phyloP scores from a whole-genome alignment of 2,329 filamentous ascomycete genomes.

The Colletotrichum horii region DNA sequence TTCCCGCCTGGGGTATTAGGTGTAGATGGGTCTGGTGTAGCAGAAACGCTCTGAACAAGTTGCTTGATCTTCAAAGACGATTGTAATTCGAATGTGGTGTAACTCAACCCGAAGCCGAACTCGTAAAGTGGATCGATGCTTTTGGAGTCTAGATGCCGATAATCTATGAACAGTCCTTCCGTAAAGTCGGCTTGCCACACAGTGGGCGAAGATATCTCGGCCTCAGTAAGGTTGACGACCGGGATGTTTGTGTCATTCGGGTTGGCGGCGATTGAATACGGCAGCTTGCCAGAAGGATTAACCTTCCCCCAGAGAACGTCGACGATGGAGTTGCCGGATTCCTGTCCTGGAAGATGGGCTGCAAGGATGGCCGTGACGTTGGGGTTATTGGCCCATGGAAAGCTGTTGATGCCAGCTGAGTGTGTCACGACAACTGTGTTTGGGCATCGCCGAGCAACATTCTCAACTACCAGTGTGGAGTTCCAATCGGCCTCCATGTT shows the following conservation, averaged over 20 bases:
- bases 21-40: constrained; percentile 40
- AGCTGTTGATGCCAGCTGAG: constrained; percentile 62
- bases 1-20: constrained; percentile 46
- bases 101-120: constrained; percentile 73
- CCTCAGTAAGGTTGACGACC: constrained; percentile 56
- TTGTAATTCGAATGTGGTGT: constrained; percentile 63
- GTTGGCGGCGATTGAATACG: constrained; percentile 56
- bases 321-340: constrained; percentile 76
- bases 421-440: constrained; percentile 70
- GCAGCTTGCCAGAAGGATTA: constrained; percentile 51
- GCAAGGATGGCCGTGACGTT: constrained; percentile 81
- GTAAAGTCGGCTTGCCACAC: constrained; percentile 55
- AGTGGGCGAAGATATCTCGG: constrained; percentile 62
- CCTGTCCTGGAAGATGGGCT: constrained; percentile 76
- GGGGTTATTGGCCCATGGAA: constrained; percentile 61
- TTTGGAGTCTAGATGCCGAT: constrained; percentile 55
- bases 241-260: constrained; percentile 48
- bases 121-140: constrained; percentile 55
- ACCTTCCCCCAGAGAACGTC: constrained; percentile 72
- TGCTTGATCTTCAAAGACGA: constrained; percentile 49
- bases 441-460: constrained; percentile 48
- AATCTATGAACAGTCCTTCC: constrained; percentile 60
- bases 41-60: constrained; percentile 33
- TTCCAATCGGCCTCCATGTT: constrained; percentile 68
- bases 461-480: constrained; percentile 62